Percentiles rank a stretch among this genome's conserved stretches.
Evolutionary conservation across 371 early-diverging fungal species (phyloP).

Genomic region (Apophysomyces ossiformis): DNA sequence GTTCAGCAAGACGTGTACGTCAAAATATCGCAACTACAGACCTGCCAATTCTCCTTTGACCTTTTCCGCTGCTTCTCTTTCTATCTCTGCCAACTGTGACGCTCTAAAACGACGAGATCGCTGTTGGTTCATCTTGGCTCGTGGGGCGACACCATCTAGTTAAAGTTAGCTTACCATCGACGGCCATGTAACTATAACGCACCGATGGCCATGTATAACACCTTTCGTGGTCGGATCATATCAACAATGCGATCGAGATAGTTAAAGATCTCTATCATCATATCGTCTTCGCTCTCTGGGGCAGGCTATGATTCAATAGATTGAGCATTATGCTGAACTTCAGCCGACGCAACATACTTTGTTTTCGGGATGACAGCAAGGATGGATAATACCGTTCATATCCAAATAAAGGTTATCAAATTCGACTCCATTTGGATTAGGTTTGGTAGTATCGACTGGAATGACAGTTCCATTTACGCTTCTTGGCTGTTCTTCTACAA

Average conservation of each 20-base stretch:
- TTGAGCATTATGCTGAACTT: not conserved
- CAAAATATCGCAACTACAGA: constrained; percentile 19
- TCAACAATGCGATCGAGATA: constrained; percentile 95
- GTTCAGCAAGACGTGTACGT: not conserved
- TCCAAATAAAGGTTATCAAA: constrained; percentile 98
- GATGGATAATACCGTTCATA: constrained; percentile 99
- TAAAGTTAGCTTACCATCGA: not conserved
- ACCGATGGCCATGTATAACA: constrained; percentile 97
- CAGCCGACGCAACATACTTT: constrained; percentile 54
- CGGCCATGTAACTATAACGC: constrained; percentile 15
- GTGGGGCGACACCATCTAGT: constrained; percentile 98
- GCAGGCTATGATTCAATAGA: constrained; percentile 64
- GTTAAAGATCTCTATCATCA: constrained; percentile 93
- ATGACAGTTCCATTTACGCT: constrained; percentile 73
- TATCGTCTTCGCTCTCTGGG: constrained; percentile 92
- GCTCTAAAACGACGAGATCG: constrained; percentile 97
- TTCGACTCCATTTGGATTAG: constrained; percentile 94
- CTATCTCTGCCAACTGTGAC: constrained; percentile 83
- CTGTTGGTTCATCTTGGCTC: constrained; percentile 99
- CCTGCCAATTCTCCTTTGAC: constrained; percentile 67
- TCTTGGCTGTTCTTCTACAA: constrained; percentile 77
- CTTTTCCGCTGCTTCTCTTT: constrained; percentile 74
- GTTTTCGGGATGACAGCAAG: constrained; percentile 95
- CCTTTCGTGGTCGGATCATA: constrained; percentile 91
- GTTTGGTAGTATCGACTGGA: constrained; percentile 87